These are phyloP conservation scores for Hirsutella minnesotensis DNA, from an alignment of 2,329 filamentous ascomycete genomes.

Conservation along the genomic window DNA sequence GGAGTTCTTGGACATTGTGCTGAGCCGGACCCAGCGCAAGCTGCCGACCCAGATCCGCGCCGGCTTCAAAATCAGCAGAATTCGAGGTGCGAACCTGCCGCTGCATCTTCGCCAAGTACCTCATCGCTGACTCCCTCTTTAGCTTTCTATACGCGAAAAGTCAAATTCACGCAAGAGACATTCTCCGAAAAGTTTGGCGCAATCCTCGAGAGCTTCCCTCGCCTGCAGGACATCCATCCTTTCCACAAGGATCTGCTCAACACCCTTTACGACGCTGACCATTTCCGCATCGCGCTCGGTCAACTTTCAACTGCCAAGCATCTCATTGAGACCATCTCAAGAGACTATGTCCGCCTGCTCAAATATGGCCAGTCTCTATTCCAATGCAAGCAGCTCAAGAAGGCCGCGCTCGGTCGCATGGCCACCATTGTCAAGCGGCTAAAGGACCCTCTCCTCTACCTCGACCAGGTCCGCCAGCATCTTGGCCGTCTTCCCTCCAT, in stretches of 20 bases:
- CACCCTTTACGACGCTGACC: slow-evolving; percentile 96
- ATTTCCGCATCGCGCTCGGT: slow-evolving; percentile 92
- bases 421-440: slow-evolving; percentile 90
- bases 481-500: slow-evolving; percentile 95
- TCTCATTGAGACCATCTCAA: slow-evolving; percentile 87
- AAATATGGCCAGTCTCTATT: slow-evolving; percentile 96
- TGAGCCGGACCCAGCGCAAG: slow-evolving; percentile 84
- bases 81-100: slow-evolving; percentile 41
- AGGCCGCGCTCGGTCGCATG: slow-evolving; percentile 93
- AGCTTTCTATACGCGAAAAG: slow-evolving; percentile 94
- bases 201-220: slow-evolving; percentile 87
- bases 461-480: slow-evolving; percentile 88
- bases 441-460: slow-evolving; percentile 88
- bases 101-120: not conserved
- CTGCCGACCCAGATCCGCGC: slow-evolving; percentile 91
- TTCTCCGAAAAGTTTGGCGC: slow-evolving; percentile 86
- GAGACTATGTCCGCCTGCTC: slow-evolving; percentile 83
- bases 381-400: slow-evolving; percentile 98
- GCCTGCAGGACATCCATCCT: slow-evolving; percentile 87
- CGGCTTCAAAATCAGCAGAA: slow-evolving; percentile 89
- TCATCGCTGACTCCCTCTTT: slow-evolving; percentile 5
- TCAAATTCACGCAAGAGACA: slow-evolving; percentile 96
- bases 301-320: slow-evolving; percentile 94
- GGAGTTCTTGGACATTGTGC: slow-evolving; percentile 95
- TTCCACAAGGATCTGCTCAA: slow-evolving; percentile 81